A percentile compares a stretch with the other conserved stretches of the same genome.
Evolutionary conservation across 257 asterid species (phyloP).

Genomic region (Solanum arcanum): DNA sequence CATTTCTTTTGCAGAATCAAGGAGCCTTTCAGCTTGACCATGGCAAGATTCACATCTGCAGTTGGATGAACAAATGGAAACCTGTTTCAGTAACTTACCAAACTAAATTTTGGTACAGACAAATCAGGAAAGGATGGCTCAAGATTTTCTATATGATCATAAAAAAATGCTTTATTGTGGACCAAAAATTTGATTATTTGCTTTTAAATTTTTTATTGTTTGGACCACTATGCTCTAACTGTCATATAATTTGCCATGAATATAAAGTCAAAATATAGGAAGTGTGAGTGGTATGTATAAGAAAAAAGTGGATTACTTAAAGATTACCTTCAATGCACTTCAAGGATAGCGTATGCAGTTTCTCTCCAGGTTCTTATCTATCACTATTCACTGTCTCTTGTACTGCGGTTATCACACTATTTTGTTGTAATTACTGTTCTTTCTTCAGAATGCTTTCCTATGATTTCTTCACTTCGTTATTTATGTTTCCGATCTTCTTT

Average conservation of each 20-base stretch:
- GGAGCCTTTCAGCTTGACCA: slow-evolving; percentile 99
- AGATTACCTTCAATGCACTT: not conserved
- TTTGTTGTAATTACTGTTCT: not conserved
- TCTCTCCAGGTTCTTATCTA: not conserved
- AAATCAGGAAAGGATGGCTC: not conserved
- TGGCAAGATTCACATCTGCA: slow-evolving; percentile 98
- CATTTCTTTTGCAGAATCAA: slow-evolving; percentile 98
- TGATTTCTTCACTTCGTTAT: not conserved
- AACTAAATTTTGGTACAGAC: not conserved
- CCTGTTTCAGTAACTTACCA: not conserved
- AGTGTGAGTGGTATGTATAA: not conserved
- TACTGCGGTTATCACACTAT: not conserved
- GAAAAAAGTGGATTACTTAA: not conserved
- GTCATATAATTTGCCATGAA: not conserved
- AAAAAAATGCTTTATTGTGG: not conserved
- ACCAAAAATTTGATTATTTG: not conserved
- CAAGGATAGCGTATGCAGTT: not conserved
- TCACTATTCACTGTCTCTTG: not conserved
- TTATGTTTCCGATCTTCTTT: not conserved
- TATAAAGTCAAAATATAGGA: not conserved
- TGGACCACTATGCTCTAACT: not conserved
- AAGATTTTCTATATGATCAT: not conserved
- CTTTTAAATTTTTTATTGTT: not conserved
- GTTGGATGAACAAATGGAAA: not conserved
- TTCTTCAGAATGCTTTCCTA: not conserved